Evolutionary conservation across 192 early-diverging fungal genomes (phyloP), one percentile per base, ranked within the genome.

Genomic region (Mortierella claussenii): DNA sequence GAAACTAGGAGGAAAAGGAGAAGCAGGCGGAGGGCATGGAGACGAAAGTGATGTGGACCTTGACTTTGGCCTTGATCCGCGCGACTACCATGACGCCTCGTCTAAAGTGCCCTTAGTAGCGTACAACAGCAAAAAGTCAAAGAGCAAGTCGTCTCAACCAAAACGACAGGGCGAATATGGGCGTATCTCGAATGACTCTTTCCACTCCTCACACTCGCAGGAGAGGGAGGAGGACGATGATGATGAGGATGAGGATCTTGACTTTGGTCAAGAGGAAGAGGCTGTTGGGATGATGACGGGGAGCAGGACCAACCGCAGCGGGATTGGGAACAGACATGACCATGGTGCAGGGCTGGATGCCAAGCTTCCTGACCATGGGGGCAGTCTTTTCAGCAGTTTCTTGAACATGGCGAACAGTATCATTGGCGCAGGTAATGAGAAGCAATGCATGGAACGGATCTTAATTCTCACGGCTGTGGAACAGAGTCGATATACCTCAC

Each of bases 331-430:
- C 47, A 36, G 65, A 23, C 40, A 40, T 0, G 47, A 18, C 10
- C 54, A 60, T 28, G 60, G 48, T 15, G 33, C 59, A 15, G 73
- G 58, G 18, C n/a, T 18, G 4, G 70, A 21, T 17, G 73, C 73
- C 27, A 79, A 67, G 52, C 51, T 81, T 21, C 87, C 87, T 4
- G 73, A 71, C n/a, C 82, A 86, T 26, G 85, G 87, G 17, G 87
- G 87, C 4, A 79, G 80, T 9, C 50, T 88, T 20, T 85, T 88
- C 48, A 78, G 79, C 31, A 88, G 87, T 26, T 88, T 83, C 56
- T 73, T 96, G 67, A 95, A 96, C 63, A 91, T 97, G 82, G 93
- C 95, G 28, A 97, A 97, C 75, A 93, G 92, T 43, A 97, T 97
- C 33, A 90, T 97, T 62, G 96, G 96, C 11, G 96, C 96, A 20